These are phyloP conservation scores for Aureobasidium sp. DNA, from an alignment of 2,329 filamentous ascomycete genomes.

Conservation along the genomic window DNA sequence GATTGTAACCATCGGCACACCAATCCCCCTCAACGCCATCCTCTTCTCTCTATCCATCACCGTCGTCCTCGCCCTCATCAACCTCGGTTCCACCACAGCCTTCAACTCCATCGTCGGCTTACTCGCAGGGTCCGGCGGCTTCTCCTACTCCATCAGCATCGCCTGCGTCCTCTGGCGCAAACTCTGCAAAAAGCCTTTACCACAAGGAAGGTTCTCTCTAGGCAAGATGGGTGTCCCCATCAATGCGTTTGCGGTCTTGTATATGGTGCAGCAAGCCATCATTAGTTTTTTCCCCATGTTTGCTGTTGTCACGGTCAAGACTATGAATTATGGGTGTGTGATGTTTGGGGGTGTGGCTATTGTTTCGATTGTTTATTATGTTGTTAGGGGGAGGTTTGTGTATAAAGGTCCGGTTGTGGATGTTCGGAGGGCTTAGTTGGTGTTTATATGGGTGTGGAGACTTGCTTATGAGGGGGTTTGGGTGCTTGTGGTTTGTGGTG, in stretches of 20 bases:
- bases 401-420: constrained; percentile 21
- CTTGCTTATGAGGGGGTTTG: neutral
- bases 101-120: constrained; percentile 39
- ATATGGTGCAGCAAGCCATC: constrained; percentile 21
- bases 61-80: constrained; percentile 29
- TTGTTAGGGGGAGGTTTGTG: constrained; percentile 17
- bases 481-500: neutral
- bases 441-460: neutral
- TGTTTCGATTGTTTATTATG: constrained; percentile 15
- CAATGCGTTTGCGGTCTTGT: constrained; percentile 23
- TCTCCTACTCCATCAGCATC: constrained; percentile 35
- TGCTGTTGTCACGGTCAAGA: constrained; percentile 21
- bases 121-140: constrained; percentile 32
- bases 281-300: constrained; percentile 15
- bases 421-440: neutral
- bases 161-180: constrained; percentile 23
- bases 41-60: constrained; percentile 22
- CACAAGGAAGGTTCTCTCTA: constrained; percentile 22
- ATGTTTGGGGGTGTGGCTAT: constrained; percentile 21
- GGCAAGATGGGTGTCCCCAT: constrained; percentile 22
- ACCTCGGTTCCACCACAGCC: constrained; percentile 32
- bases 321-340: constrained; percentile 20
- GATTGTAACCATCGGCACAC: constrained; percentile 14
- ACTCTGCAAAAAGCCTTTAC: constrained; percentile 1
- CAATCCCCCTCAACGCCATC: constrained; percentile 25